A percentile compares a stretch with the other conserved stretches of the same genome.
phyloP scores from a whole-genome alignment of 306 rosid genomes.

The Carpinus viminea region DNA sequence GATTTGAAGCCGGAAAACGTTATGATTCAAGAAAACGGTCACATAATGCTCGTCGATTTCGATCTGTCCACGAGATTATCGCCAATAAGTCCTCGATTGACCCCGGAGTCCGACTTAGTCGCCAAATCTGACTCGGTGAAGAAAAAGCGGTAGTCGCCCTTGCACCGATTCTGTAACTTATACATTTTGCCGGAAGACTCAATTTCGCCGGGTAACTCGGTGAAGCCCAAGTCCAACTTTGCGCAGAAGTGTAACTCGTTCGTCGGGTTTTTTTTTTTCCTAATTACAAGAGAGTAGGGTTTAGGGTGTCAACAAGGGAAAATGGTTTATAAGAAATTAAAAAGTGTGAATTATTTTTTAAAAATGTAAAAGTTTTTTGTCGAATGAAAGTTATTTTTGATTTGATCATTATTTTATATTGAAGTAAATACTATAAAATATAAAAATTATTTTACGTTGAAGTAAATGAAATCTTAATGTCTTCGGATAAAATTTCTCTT shows the following conservation, averaged over 20 bases:
- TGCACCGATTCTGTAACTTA: constrained; percentile 40
- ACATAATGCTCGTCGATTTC: constrained; percentile 91
- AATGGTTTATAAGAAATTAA: no score
- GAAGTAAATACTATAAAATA: no score
- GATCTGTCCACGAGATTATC: constrained; percentile 72
- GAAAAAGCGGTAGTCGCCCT: constrained; percentile 32
- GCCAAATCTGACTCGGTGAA: constrained; percentile 10
- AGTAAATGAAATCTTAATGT: no score
- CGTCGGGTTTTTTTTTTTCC: constrained; percentile 41
- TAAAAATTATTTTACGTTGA: no score
- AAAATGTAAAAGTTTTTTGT: no score
- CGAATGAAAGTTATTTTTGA: no score
- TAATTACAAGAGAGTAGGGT: no score
- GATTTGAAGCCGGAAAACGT: constrained; percentile 94
- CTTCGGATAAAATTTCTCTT: no score
- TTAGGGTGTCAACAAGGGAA: no score
- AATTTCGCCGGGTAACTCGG: background rate
- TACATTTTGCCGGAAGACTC: constrained; percentile 32
- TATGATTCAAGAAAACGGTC: constrained; percentile 82
- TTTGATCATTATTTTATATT: no score
- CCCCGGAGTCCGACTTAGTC: constrained; percentile 32
- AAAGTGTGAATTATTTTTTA: no score
- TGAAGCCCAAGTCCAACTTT: constrained; percentile 34
- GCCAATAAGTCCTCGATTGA: constrained; percentile 37
- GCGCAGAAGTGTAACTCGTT: constrained; percentile 83